phyloP scores from a whole-genome alignment of 2,329 filamentous ascomycete genomes.

The Xylariaceae sp. region DNA sequence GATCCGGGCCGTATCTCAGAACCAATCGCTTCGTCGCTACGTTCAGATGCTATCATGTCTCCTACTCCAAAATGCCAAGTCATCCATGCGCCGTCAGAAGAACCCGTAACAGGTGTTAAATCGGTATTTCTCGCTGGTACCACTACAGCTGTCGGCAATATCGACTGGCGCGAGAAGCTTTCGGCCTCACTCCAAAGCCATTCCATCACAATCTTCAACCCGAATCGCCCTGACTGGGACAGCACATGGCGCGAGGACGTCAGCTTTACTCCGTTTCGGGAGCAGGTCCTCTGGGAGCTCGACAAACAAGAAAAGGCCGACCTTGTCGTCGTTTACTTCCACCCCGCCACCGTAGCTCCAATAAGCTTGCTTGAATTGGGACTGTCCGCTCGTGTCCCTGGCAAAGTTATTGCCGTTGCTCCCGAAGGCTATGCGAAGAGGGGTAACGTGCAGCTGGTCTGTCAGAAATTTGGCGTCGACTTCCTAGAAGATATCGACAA shows the following conservation, averaged over 20 bases:
- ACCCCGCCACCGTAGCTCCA: conserved; percentile 7
- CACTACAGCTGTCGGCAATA: background rate
- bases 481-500: background rate
- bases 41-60: too few species aligned
- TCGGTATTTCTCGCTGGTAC: background rate
- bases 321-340: conserved; percentile 13
- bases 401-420: conserved; percentile 4
- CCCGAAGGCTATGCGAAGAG: background rate
- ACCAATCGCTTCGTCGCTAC: too few species aligned
- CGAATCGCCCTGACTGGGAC: conserved; percentile 4
- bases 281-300: conserved; percentile 14
- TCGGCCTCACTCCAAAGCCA: conserved; percentile 1
- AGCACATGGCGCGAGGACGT: conserved; percentile 5
- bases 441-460: background rate
- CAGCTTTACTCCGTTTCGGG: conserved; percentile 2
- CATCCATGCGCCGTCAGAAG: background rate
- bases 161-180: conserved; percentile 3
- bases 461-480: background rate
- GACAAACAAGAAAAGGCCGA: conserved; percentile 11
- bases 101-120: background rate
- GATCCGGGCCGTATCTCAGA: too few species aligned
- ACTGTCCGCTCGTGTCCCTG: conserved; percentile 6
- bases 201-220: conserved; percentile 2
- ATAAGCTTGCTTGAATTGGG: conserved; percentile 13
- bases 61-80: too few species aligned